Percentiles rank a stretch among this genome's conserved stretches.
Evolutionary conservation across 2,329 filamentous ascomycete species (phyloP).

Genomic region (Pestalotiopsis sp.): DNA sequence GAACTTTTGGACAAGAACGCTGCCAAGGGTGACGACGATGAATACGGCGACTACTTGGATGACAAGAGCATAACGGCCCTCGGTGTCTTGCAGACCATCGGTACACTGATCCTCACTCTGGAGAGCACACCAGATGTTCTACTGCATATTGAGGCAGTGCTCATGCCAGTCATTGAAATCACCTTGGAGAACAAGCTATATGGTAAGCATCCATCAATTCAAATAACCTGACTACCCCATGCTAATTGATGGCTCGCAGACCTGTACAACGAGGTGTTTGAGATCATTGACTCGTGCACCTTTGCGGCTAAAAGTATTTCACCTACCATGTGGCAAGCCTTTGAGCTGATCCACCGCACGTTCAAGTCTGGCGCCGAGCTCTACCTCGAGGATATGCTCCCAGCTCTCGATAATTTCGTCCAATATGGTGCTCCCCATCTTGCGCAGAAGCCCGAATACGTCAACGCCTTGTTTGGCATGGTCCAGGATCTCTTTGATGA

Average conservation of each 20-base stretch:
- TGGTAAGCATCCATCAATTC: conserved; percentile 50
- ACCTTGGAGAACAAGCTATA: conserved; percentile 98
- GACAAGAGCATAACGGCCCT: conserved; percentile 98
- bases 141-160: conserved; percentile 88
- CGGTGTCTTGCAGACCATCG: conserved; percentile 95
- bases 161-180: conserved; percentile 96
- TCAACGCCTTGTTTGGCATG: conserved; percentile 90
- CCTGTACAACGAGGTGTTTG: conserved; percentile 96
- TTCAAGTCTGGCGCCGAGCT: conserved; percentile 97
- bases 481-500: conserved; percentile 93
- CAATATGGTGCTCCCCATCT: conserved; percentile 85
- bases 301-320: conserved; percentile 97
- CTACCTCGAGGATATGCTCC: conserved; percentile 98
- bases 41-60: conserved; percentile 88
- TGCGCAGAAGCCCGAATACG: conserved; percentile 80
- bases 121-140: conserved; percentile 97
- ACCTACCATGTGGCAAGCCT: conserved; percentile 97
- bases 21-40: conserved; percentile 73
- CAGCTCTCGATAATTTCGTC: conserved; percentile 96
- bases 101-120: conserved; percentile 92
- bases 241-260: conserved; percentile 49
- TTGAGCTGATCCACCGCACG: conserved; percentile 93
- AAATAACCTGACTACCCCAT: conserved; percentile 14
- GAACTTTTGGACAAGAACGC: conserved; percentile 89
- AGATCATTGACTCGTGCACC: conserved; percentile 99